A percentile compares a stretch with the other conserved stretches of the same genome.
These are phyloP conservation scores for Calamus simplicifolius DNA, from an alignment of 176 grass and related monocot species.

Conservation along the genomic window DNA sequence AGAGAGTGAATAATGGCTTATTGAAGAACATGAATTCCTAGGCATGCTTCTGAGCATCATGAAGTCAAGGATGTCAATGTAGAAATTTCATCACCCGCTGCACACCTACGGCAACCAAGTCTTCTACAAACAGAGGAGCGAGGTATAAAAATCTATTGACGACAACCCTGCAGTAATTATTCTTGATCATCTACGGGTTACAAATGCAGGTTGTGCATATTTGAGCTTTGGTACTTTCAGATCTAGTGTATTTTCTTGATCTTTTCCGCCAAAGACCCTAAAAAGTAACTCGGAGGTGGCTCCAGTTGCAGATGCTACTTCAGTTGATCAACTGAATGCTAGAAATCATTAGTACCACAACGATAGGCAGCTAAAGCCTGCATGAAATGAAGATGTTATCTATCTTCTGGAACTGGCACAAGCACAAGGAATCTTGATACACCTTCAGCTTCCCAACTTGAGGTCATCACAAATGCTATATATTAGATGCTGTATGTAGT, in stretches of 20 bases:
- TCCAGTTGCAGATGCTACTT: conserved; percentile 33
- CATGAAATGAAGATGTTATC: conserved; percentile 36
- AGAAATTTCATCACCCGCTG: conserved; percentile 44
- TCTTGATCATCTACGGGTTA: conserved; percentile 85
- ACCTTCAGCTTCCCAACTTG: conserved; percentile 62
- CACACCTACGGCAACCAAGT: conserved; percentile 59
- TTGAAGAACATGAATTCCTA: conserved; percentile 29
- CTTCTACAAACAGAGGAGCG: conserved; percentile 63
- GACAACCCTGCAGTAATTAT: conserved; percentile 96
- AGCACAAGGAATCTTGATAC: conserved; percentile 50
- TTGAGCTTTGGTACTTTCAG: conserved; percentile 94
- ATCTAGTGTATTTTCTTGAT: conserved; percentile 92
- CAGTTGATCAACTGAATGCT: conserved; percentile 47
- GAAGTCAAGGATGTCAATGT: conserved; percentile 50
- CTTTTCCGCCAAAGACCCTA: conserved; percentile 49
- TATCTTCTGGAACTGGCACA: conserved; percentile 38
- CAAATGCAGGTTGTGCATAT: conserved; percentile 63
- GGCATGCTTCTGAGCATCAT: conserved; percentile 30
- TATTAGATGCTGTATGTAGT: conserved; percentile 48
- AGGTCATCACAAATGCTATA: conserved; percentile 46
- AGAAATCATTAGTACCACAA: conserved; percentile 75
- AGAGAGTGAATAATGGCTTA: conserved; percentile 37
- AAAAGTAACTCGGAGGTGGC: conserved; percentile 36
- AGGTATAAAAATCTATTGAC: conserved; percentile 29
- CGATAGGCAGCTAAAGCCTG: conserved; percentile 27